A percentile compares a stretch with the other conserved stretches of the same genome.
Conservation (phyloP, 139 green algal species). For the Limnomonas spitsbergensis region DNA sequence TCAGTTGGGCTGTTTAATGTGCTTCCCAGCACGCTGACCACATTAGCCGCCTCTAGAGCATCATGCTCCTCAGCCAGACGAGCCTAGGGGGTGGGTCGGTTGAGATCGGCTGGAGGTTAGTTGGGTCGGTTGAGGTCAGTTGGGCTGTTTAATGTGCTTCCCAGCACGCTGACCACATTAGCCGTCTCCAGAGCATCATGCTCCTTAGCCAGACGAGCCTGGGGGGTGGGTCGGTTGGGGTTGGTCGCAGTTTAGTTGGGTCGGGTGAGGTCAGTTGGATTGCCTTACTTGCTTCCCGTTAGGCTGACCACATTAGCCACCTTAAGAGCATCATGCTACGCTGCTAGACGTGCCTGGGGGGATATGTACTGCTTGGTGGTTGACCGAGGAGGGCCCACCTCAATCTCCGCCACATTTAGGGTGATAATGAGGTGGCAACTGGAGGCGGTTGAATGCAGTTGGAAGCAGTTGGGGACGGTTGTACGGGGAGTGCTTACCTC, state of each 20-base stretch:
- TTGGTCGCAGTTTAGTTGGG: not conserved
- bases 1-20: too few species aligned
- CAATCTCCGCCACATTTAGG: too few species aligned
- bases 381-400: too few species aligned
- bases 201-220: slow-evolving; percentile 26
- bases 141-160: too few species aligned
- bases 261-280: too few species aligned
- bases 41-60: slow-evolving; percentile 50
- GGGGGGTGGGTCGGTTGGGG: not conserved
- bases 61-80: slow-evolving; percentile 33
- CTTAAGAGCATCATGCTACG: slow-evolving; percentile 45
- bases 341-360: slow-evolving; percentile 6
- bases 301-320: slow-evolving; percentile 50
- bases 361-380: too few species aligned
- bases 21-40: slow-evolving; percentile 47
- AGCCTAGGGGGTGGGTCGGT: not conserved
- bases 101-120: not conserved
- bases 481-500: too few species aligned
- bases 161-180: slow-evolving; percentile 52
- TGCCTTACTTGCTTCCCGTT: too few species aligned
- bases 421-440: too few species aligned
- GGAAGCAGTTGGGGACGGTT: too few species aligned
- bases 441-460: too few species aligned
- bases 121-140: too few species aligned
- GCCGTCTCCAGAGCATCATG: slow-evolving; percentile 44